These are phyloP conservation scores for Zygoascus ofunaensis DNA, from an alignment of 805 yeast genomes.

Conservation along the genomic window DNA sequence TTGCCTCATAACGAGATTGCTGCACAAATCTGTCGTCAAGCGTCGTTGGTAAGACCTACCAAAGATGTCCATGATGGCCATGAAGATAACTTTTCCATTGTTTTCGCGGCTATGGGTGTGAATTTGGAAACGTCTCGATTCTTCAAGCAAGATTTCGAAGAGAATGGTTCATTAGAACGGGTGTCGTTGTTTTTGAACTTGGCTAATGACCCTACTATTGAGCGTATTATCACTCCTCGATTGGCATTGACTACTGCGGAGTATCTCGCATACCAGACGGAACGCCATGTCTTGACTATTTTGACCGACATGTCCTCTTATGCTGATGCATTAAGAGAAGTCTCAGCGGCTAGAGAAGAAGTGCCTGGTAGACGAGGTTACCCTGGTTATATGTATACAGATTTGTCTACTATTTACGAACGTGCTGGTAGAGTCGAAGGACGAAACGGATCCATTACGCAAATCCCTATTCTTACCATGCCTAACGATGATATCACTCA, in stretches of 20 bases:
- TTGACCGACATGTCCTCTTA: constrained; percentile 99
- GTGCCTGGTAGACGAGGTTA: constrained; percentile 99
- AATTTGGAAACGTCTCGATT: constrained; percentile 96
- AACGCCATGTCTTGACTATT: constrained; percentile 96
- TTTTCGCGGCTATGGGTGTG: constrained; percentile 99
- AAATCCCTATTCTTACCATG: constrained; percentile 97
- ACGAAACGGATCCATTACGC: constrained; percentile 98
- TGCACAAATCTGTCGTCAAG: constrained; percentile 99
- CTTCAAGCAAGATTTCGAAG: constrained; percentile 98
- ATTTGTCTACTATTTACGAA: constrained; percentile 96
- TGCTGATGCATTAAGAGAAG: constrained; percentile 99
- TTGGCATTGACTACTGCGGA: constrained; percentile 98
- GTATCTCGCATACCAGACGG: constrained; percentile 97
- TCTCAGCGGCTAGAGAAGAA: constrained; percentile 99
- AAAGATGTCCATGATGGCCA: constrained; percentile 99
- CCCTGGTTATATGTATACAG: constrained; percentile 99
- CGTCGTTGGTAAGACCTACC: constrained; percentile 97
- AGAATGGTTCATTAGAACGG: constrained; percentile 96
- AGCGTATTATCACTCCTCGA: constrained; percentile 98
- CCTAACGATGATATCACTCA: constrained; percentile 99
- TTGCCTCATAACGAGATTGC: constrained; percentile 99
- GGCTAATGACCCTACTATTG: constrained; percentile 99
- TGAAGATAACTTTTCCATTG: constrained; percentile 98
- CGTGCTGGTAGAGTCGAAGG: constrained; percentile 99
- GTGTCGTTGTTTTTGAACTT: constrained; percentile 91